Evolutionary conservation across 345 rosid species (phyloP), one percentile per base, ranked within the genome.

Genomic region (Bruguiera sexangula): DNA sequence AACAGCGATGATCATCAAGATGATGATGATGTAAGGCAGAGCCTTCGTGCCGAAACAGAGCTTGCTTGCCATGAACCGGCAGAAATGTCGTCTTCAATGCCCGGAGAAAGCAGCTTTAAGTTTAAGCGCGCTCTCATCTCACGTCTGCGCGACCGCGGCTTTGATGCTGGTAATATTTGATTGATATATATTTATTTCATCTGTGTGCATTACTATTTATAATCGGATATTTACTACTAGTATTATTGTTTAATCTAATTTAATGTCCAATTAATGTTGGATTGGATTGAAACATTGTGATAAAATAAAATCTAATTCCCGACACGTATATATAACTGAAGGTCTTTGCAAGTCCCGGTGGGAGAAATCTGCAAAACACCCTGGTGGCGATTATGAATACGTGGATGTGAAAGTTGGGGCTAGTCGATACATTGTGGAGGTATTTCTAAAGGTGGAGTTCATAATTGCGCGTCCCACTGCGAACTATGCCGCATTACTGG

Each of bases 331-430:
- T 34, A 8, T 8, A 34, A 34, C 37, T 34, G 37, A 34, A 94
- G 96, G 98, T 46, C 85, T 94, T 1, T 94, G 97, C 97, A 88
- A 91, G 66, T 86, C 93, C 1, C 76, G 75, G 51, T 94, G 97
- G 98, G 93, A 87, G 76, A 91, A 71, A 75, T 70, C 76, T 19
- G 88, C 77, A 13, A 72, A 78, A 73, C 73, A 74, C 56, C 93
- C 89, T 3, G 75, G 87, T 0, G 97, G 98, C 39, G 80, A 69
- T 27, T 83, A 88, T 68, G 90, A 89, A 57, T 91, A 77, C 24
- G 79, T 94, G 0, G 97, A 95, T 62, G 81, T 92, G 53, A 85
- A 82, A 1, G 46, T 34, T n/a, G 72, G 46, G 5, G 82, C 77
- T 5, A 68, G 39, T 27, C 96, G 96, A n/a, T 86, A 76, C 53